These are phyloP conservation scores for Sindora glabra DNA, from an alignment of 306 rosid genomes.

Conservation along the genomic window DNA sequence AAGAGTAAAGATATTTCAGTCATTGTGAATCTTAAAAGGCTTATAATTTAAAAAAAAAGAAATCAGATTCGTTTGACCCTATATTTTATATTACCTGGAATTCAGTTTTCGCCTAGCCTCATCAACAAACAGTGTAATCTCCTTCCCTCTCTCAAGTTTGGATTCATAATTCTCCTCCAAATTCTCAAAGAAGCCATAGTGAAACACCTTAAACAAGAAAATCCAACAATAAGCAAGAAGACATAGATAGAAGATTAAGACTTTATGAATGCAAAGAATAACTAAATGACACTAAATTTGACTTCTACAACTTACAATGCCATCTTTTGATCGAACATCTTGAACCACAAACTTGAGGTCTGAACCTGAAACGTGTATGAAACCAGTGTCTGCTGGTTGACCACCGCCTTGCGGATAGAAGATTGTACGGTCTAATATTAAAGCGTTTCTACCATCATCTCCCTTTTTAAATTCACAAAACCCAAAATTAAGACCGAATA, in stretches of 20 bases:
- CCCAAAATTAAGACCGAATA: background rate
- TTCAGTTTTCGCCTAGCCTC: slow-evolving; percentile 59
- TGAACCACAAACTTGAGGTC: slow-evolving; percentile 41
- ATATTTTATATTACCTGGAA: slow-evolving; percentile 33
- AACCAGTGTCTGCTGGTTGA: slow-evolving; percentile 67
- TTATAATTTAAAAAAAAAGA: background rate
- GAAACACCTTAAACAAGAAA: slow-evolving; percentile 52
- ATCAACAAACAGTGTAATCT: slow-evolving; percentile 52
- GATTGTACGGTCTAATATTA: slow-evolving; percentile 60
- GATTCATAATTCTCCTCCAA: slow-evolving; percentile 25
- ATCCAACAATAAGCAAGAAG: background rate
- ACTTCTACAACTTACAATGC: slow-evolving; percentile 34
- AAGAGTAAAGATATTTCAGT: background rate
- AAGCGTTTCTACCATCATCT: slow-evolving; percentile 49
- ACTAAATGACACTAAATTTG: background rate
- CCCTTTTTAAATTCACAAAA: slow-evolving; percentile 16
- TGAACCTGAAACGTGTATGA: slow-evolving; percentile 21
- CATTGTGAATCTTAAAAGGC: background rate
- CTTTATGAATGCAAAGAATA: too few species aligned
- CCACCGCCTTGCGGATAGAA: slow-evolving; percentile 91
- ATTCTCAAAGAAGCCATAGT: slow-evolving; percentile 48
- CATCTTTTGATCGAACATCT: slow-evolving; percentile 64
- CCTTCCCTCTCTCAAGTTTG: slow-evolving; percentile 29
- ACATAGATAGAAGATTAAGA: too few species aligned
- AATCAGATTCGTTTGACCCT: background rate